Conservation (phyloP, 2,329 filamentous ascomycete species). For the Fusarium subglutinans region DNA sequence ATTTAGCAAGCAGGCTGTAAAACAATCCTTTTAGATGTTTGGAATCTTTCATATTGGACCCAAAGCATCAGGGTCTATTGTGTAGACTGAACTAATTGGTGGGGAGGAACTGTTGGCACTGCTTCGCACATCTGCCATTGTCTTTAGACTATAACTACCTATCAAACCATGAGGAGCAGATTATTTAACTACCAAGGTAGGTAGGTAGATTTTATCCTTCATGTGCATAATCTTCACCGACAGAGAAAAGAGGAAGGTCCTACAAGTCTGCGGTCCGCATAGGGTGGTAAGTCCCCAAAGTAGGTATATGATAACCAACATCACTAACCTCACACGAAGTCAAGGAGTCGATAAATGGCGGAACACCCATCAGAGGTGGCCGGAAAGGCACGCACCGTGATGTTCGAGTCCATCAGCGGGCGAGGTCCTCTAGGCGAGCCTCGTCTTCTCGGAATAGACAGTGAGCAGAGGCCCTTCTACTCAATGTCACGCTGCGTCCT, state of each 20-base stretch:
- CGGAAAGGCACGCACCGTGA: not conserved
- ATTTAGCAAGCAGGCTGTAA: not conserved
- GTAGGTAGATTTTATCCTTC: not conserved
- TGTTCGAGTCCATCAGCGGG: not conserved
- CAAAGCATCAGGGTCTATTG: not conserved
- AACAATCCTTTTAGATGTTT: not conserved
- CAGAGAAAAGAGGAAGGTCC: not conserved
- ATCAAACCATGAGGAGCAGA: not conserved
- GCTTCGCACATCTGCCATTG: not conserved
- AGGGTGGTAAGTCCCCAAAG: not conserved
- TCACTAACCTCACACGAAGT: not conserved
- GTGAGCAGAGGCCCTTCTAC: not conserved
- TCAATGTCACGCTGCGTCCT: constrained; percentile 1
- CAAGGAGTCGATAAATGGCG: not conserved
- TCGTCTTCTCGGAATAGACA: not conserved
- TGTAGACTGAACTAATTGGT: not conserved
- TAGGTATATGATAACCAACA: not conserved
- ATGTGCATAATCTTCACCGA: not conserved
- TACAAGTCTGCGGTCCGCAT: not conserved
- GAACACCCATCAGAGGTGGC: not conserved
- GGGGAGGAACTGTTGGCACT: not conserved
- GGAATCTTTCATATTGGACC: not conserved
- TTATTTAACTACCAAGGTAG: not conserved
- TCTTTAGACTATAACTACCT: not conserved
- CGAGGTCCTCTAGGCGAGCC: not conserved